phyloP scores from a whole-genome alignment of 108 stramenopile species.

The Cylindrotheca closterium region DNA sequence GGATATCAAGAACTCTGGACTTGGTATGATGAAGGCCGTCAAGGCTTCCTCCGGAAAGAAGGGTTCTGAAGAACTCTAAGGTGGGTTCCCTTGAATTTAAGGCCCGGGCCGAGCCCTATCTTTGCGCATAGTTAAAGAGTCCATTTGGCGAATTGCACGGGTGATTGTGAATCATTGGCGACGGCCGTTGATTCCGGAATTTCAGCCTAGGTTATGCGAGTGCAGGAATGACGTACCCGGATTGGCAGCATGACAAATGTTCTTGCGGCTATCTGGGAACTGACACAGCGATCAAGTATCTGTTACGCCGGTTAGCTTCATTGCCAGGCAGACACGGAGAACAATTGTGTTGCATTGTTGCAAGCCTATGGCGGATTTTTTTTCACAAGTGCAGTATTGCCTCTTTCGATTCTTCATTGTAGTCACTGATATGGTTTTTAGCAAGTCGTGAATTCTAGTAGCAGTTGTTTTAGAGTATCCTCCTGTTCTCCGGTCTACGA shows the following conservation, averaged over 20 bases:
- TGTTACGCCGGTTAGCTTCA: slow-evolving; percentile 34
- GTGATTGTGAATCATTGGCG: slow-evolving; percentile 7
- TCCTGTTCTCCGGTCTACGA: too few species aligned
- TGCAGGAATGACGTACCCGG: slow-evolving; percentile 30
- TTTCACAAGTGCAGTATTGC: too few species aligned
- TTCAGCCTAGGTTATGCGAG: not conserved
- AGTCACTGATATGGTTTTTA: too few species aligned
- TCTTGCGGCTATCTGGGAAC: slow-evolving; percentile 4
- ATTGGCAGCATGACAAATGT: slow-evolving; percentile 8
- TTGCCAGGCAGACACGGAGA: slow-evolving; percentile 22
- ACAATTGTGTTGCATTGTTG: slow-evolving; percentile 27
- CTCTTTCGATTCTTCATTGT: too few species aligned
- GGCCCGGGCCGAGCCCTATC: not conserved
- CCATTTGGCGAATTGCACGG: not conserved
- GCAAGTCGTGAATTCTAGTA: too few species aligned
- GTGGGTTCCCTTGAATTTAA: not conserved
- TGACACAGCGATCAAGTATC: slow-evolving; percentile 28
- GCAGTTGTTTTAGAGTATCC: too few species aligned
- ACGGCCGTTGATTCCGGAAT: slow-evolving; percentile 14
- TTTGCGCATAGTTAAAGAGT: not conserved
- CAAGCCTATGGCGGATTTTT: too few species aligned
- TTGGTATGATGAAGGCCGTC: slow-evolving; percentile 88
- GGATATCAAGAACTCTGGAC: slow-evolving; percentile 78
- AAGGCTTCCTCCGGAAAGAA: slow-evolving; percentile 45
- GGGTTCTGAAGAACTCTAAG: slow-evolving; percentile 67